Base-by-base conservation (phyloP, 148 eudicot genomes). In the Gaultheria prostrata region DNA sequence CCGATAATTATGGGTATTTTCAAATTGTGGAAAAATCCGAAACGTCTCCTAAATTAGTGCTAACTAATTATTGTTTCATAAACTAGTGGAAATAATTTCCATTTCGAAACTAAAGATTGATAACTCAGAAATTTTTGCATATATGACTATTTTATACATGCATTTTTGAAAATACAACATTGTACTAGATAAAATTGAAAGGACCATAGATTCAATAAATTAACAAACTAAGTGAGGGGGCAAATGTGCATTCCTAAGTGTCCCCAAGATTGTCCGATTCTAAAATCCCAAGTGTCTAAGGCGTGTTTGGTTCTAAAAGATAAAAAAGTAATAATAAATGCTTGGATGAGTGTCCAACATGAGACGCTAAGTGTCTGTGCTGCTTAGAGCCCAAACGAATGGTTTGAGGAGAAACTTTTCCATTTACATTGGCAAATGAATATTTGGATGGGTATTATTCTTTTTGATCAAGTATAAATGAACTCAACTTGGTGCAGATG, bases 401-500 rank as follows among this genome's bases (percentile, higher is more conserved):
- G 39, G 39, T 13, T 28, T 28, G 35, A 12, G 6, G 1, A 65
- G 39, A 67, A 13, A 67, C 8, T 67, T 12, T 28, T 28, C 17
- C 39, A 67, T 67, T 67, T 30, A 12, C 17, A 30, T 65, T 65
- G 72, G 35, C 72, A 28, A 67, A 67, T 28, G 6, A 9, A 9
- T 63, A 67, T 67, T 28, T 67, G 30, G 35, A 67, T 67, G 72
- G 18, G 39, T 28, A 67, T 67, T 11, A 39, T 67, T 30, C 33
- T 61, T 61, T 26, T 12, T 67, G 14, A 4, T 67, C 18, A 13
- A 67, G 39, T 67, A 39, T 30, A 28, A 67, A 28, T 28, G 39
- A 28, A 67, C 72, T 30, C 35, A 26, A 12, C 18, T 87, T 24
- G 49, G 32, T 87, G 89, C 94, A 95, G 98, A 91, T 75, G 95